These are phyloP conservation scores for Entonaema liquescens DNA, from an alignment of 495 filamentous ascomycete species.

Conservation along the genomic window DNA sequence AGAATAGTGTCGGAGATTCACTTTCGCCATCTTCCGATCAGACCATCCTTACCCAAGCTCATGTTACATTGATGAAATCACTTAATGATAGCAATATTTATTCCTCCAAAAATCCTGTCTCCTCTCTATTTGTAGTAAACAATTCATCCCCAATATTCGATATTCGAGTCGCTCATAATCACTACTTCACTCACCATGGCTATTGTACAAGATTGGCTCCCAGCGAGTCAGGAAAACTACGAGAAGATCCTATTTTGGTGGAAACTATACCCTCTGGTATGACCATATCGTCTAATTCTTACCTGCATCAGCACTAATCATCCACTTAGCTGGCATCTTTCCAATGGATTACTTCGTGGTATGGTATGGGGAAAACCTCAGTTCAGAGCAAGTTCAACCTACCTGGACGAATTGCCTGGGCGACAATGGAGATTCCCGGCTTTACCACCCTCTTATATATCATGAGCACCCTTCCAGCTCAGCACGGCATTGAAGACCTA, in stretches of 20 bases:
- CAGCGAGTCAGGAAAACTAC: conserved; percentile 61
- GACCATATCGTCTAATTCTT: conserved; percentile 9
- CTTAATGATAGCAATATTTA: conserved; percentile 3
- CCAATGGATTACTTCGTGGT: conserved; percentile 72
- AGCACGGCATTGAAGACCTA: conserved; percentile 59
- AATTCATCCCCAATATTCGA: neutral
- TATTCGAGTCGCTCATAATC: neutral
- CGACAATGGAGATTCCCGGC: conserved; percentile 82
- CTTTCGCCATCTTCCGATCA: conserved; percentile 19
- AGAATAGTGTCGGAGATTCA: conserved; percentile 16
- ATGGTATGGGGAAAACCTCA: conserved; percentile 89
- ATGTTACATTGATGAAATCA: conserved; percentile 26
- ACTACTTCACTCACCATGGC: conserved; percentile 34
- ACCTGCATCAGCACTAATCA: neutral
- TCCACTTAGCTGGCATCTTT: conserved; percentile 59
- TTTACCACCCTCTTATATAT: conserved; percentile 80
- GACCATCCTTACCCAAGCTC: neutral
- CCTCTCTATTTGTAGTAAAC: neutral
- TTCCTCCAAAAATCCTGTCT: conserved; percentile 3
- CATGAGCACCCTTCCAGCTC: conserved; percentile 69
- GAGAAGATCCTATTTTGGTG: conserved; percentile 61
- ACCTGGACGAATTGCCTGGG: conserved; percentile 88
- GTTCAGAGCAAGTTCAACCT: conserved; percentile 75
- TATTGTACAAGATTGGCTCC: conserved; percentile 58
- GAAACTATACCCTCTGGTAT: conserved; percentile 57